A percentile compares a stretch with the other conserved stretches of the same genome.
These are phyloP conservation scores for Sergeia podlipaevii DNA, from an alignment of 208 protist species.

Conservation along the genomic window DNA sequence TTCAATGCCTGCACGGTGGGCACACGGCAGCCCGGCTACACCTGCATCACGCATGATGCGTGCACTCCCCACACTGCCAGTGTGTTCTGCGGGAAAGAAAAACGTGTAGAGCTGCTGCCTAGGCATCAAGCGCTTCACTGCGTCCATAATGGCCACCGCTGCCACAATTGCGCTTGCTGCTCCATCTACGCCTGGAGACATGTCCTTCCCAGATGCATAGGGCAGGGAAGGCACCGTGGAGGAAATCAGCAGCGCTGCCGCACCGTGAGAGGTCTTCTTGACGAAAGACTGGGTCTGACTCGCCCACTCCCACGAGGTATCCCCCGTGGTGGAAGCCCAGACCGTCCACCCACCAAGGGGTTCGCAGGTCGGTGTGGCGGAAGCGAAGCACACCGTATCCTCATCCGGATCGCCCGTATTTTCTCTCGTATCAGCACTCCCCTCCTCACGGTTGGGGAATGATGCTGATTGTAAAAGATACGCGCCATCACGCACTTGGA, in stretches of 20 bases:
- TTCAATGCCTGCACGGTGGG: too few species aligned
- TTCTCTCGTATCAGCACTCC: too few species aligned
- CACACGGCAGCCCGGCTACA: too few species aligned
- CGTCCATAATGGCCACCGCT: conserved; percentile 17
- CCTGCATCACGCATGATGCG: conserved; percentile 26
- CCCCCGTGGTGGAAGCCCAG: conserved; percentile 14
- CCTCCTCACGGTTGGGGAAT: too few species aligned
- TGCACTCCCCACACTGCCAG: conserved; percentile 21
- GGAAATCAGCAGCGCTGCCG: conserved; percentile 18
- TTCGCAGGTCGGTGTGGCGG: conserved; percentile 2
- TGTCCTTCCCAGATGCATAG: conserved; percentile 9
- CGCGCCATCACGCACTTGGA: conserved; percentile 18
- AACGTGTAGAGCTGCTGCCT: conserved; percentile 18
- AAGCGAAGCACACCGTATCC: conserved; percentile 5
- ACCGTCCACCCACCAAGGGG: conserved; percentile 24
- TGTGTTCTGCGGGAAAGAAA: conserved; percentile 29
- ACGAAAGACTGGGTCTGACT: conserved; percentile 2
- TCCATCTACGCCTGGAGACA: conserved; percentile 10
- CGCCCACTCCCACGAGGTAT: conserved; percentile 22
- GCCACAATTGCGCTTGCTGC: conserved; percentile 25
- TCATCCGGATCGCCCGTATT: too few species aligned
- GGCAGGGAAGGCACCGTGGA: conserved; percentile 10
- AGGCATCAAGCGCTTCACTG: conserved; percentile 1
- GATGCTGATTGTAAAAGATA: background rate
- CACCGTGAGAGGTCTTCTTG: conserved; percentile 14